Base-by-base conservation (phyloP, 148 eudicot genomes). In the Chenopodium suecicum region DNA sequence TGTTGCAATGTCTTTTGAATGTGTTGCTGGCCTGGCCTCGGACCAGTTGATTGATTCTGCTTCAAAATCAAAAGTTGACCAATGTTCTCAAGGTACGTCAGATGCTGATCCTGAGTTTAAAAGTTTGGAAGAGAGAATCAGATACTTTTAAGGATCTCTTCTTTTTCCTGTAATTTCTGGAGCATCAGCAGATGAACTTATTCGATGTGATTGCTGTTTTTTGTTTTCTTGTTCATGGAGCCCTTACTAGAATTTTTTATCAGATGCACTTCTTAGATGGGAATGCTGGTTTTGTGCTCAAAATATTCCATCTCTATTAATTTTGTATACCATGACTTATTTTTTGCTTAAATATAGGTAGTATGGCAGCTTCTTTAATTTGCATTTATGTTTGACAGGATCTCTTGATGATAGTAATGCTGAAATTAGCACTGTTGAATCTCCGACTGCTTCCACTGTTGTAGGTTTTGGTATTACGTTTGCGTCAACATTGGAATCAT, bases 81-180 rank as follows among this genome's bases (percentile, higher is more conserved):
- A 81, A 60, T 56, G 66, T 79, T 62, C 72, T 74, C 74, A 77
- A 81, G 90, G 88, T 86, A 86, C 70, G 82, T 68, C 37, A 48
- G 65, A 74, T 25, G 1, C 64, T 52, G 13, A 13, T 74, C 16
- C 9, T 54, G 16, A 65, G 67, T 2, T 74, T 16, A 19, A 29
- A 75, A 50, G 4, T 19, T 19, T 74, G 32, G 13, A 22, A 65
- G 31, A n/a, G 54, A 22, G 37, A 16, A 9, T 52, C 56, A 52
- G 12, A 52, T 52, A 10, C 12, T 52, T 52, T 56, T 17, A 17
- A 56, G 62, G 62, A 56, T 56, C 5, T 56, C 62, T 56, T 56
- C 20, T 56, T 56, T 50, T 17, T 17, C 20, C 60, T 19, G 4
- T 2, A 41, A 41, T 41, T 41, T 7, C 8, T 41, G 44, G 44